A percentile compares a stretch with the other conserved stretches of the same genome.
Conservation (phyloP, 2,329 filamentous ascomycete genomes). For the Hortaea sp. region DNA sequence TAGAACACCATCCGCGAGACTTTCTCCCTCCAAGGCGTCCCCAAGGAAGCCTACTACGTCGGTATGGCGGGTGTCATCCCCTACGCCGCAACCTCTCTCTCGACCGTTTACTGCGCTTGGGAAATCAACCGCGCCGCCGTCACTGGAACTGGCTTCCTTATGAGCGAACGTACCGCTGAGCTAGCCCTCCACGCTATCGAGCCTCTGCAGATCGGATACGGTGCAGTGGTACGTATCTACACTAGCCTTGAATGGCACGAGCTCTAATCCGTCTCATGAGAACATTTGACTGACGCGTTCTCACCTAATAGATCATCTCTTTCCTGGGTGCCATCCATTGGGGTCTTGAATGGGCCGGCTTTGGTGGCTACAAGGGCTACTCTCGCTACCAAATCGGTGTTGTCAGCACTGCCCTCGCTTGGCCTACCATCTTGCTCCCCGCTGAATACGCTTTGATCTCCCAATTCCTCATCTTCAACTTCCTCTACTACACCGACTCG, state of each 20-base stretch:
- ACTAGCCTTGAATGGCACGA: no score
- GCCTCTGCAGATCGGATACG: constrained; percentile 82
- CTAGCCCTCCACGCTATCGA: constrained; percentile 66
- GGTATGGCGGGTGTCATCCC: constrained; percentile 43
- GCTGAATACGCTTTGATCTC: constrained; percentile 74
- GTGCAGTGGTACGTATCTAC: constrained; percentile 57
- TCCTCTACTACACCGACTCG: constrained; percentile 76
- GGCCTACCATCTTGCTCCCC: constrained; percentile 80
- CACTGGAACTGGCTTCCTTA: constrained; percentile 52
- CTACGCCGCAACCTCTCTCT: constrained; percentile 73
- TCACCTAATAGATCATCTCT: constrained; percentile 59
- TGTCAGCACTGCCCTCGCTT: constrained; percentile 67
- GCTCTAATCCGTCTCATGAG: neutral
- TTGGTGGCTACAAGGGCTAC: constrained; percentile 57
- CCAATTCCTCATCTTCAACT: constrained; percentile 77
- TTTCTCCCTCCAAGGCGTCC: constrained; percentile 37
- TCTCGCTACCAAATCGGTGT: constrained; percentile 78
- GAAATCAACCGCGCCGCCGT: constrained; percentile 62
- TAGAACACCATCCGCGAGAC: constrained; percentile 40
- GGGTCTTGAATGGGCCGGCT: constrained; percentile 76
- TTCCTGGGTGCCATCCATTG: constrained; percentile 92
- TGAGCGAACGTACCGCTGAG: constrained; percentile 62
- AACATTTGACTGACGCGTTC: neutral
- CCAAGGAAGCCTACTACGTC: constrained; percentile 38
- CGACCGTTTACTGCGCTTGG: constrained; percentile 74